A percentile compares a stretch with the other conserved stretches of the same genome.
Conservation (phyloP, 2,329 filamentous ascomycete genomes). For the Cladosporium colombiae region DNA sequence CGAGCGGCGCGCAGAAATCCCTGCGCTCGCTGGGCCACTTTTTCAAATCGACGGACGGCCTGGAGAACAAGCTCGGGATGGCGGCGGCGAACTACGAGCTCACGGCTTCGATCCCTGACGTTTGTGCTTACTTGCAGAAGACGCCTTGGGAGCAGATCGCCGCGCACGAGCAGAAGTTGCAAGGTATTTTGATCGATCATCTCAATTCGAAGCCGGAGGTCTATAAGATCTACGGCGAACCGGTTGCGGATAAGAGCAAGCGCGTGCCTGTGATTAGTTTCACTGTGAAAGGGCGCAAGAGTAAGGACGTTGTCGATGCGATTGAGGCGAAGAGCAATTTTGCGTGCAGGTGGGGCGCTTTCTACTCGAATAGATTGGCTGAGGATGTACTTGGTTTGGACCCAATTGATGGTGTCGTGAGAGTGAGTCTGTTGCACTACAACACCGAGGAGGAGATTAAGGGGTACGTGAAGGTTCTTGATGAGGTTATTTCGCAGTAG, state of each 20-base stretch:
- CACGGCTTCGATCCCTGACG: slow-evolving; percentile 60
- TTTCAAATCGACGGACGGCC: slow-evolving; percentile 61
- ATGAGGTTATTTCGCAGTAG: slow-evolving; percentile 44
- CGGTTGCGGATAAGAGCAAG: slow-evolving; percentile 47
- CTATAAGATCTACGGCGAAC: slow-evolving; percentile 59
- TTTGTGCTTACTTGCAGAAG: slow-evolving; percentile 57
- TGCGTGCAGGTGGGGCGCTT: slow-evolving; percentile 67
- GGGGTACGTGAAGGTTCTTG: slow-evolving; percentile 54
- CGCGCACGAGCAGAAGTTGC: slow-evolving; percentile 62
- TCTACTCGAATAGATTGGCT: slow-evolving; percentile 66
- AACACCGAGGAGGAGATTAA: slow-evolving; percentile 67
- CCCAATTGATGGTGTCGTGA: slow-evolving; percentile 62
- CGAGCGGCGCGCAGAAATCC: slow-evolving; percentile 55
- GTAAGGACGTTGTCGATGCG: slow-evolving; percentile 60
- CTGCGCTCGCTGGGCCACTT: slow-evolving; percentile 64
- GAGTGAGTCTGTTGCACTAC: slow-evolving; percentile 73
- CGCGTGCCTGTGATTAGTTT: slow-evolving; percentile 70
- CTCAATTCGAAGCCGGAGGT: slow-evolving; percentile 55
- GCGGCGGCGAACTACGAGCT: slow-evolving; percentile 73
- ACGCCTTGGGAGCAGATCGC: slow-evolving; percentile 54
- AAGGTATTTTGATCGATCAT: slow-evolving; percentile 61
- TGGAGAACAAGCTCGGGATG: slow-evolving; percentile 68
- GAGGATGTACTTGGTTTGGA: slow-evolving; percentile 59
- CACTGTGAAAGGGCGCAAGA: slow-evolving; percentile 57
- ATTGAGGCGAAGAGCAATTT: slow-evolving; percentile 61